Evolutionary conservation across 2,329 filamentous ascomycete species (phyloP).

Genomic region (Thelonectria rubi): DNA sequence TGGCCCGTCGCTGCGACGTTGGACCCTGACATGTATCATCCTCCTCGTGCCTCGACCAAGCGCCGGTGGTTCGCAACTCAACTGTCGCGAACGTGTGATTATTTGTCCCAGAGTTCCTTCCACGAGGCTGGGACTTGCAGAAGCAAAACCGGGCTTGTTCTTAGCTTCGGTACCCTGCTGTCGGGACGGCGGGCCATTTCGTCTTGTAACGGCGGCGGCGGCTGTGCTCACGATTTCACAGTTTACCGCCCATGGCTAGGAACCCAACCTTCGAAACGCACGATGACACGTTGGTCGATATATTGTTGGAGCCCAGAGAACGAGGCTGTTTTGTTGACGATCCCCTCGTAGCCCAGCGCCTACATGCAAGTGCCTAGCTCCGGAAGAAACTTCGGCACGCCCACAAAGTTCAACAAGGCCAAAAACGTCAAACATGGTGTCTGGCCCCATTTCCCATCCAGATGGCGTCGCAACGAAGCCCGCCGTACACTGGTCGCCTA

Average conservation of each 20-base stretch:
- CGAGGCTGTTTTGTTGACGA: slow-evolving; percentile 15
- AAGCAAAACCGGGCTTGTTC: slow-evolving; percentile 2
- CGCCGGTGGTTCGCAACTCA: not conserved
- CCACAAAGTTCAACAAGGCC: slow-evolving; percentile 15
- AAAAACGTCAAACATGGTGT: slow-evolving; percentile 27
- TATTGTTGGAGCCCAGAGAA: not conserved
- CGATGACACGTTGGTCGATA: slow-evolving; percentile 14
- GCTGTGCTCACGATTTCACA: slow-evolving; percentile 1
- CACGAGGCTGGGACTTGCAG: slow-evolving; percentile 2
- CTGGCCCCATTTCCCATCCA: slow-evolving; percentile 26
- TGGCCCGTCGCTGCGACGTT: not conserved
- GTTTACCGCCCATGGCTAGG: slow-evolving; percentile 4
- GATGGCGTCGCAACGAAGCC: slow-evolving; percentile 32
- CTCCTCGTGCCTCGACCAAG: slow-evolving; percentile 7
- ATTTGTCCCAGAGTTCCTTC: not conserved
- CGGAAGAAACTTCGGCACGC: slow-evolving; percentile 6
- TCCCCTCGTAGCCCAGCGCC: slow-evolving; percentile 12
- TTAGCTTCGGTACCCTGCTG: slow-evolving; percentile 15
- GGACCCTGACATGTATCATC: slow-evolving; percentile 12
- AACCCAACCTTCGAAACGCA: slow-evolving; percentile 15
- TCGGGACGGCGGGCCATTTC: not conserved
- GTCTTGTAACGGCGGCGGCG: not conserved
- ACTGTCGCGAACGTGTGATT: slow-evolving; percentile 14
- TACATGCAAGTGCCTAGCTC: slow-evolving; percentile 5
- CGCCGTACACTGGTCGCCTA: slow-evolving; percentile 31